Conservation (phyloP, 352 stramenopile species). For the Phytophthora melonis region DNA sequence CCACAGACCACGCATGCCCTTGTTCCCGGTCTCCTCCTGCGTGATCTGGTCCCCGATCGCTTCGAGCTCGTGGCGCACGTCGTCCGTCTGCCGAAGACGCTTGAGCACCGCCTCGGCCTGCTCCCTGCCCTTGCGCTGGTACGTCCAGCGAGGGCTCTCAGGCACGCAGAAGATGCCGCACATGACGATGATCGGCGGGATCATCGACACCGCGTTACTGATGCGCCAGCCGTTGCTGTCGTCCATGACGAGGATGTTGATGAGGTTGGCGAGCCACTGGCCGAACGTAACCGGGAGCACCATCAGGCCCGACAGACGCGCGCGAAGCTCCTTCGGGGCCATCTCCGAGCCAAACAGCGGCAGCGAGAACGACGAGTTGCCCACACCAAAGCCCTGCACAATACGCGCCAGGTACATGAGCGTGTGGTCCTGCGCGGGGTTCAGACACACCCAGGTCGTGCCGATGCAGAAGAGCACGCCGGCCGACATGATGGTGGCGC, state of each 20-base stretch:
- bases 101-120: constrained; percentile 46
- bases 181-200: constrained; percentile 48
- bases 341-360: constrained; percentile 53
- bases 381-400: constrained; percentile 48
- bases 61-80: constrained; percentile 44
- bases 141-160: constrained; percentile 43
- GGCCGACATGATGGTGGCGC: constrained; percentile 43
- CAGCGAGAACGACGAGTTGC: constrained; percentile 46
- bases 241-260: constrained; percentile 47
- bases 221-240: constrained; percentile 40
- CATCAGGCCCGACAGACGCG: constrained; percentile 46
- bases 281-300: constrained; percentile 39
- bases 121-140: constrained; percentile 37
- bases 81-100: constrained; percentile 41
- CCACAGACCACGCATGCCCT: constrained; percentile 38
- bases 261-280: constrained; percentile 42
- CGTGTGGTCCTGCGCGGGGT: constrained; percentile 29
- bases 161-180: constrained; percentile 41
- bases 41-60: constrained; percentile 50
- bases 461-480: constrained; percentile 43
- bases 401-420: constrained; percentile 43
- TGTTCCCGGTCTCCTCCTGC: constrained; percentile 35
- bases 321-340: constrained; percentile 48
- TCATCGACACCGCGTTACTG: constrained; percentile 48
- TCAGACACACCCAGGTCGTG: constrained; percentile 46